phyloP scores from a whole-genome alignment of 768 basidiomycete genomes.

The Boletus eberwhitei region DNA sequence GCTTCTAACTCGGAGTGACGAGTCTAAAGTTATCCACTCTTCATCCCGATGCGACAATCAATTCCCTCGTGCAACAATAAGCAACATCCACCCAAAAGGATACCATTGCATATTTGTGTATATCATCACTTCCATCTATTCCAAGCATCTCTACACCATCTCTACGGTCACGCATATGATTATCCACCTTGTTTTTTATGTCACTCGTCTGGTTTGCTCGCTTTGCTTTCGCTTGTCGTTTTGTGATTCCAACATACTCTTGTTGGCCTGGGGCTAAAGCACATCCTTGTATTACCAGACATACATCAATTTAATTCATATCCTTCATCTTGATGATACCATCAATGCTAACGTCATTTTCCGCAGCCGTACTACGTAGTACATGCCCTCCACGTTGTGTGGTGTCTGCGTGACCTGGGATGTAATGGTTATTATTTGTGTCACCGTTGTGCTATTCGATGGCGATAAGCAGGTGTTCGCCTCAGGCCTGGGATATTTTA shows the following conservation, averaged over 20 bases:
- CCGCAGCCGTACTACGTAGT: conserved; percentile 1
- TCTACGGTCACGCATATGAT: conserved; percentile 26
- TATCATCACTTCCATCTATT: conserved; percentile 33
- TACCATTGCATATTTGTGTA: conserved; percentile 34
- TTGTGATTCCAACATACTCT: conserved; percentile 26
- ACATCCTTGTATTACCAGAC: conserved; percentile 32
- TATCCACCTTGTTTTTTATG: conserved; percentile 20
- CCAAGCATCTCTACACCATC: conserved; percentile 27
- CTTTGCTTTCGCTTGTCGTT: conserved; percentile 27
- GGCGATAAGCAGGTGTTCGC: background rate
- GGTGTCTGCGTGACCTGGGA: background rate
- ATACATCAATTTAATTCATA: conserved; percentile 30
- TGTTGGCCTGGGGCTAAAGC: conserved; percentile 28
- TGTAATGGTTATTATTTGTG: background rate
- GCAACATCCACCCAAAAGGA: conserved; percentile 17
- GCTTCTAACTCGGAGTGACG: conserved; percentile 22
- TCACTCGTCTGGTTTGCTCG: conserved; percentile 26
- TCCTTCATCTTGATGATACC: conserved; percentile 4
- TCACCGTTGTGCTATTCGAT: background rate
- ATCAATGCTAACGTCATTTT: conserved; percentile 6
- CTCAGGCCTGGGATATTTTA: background rate
- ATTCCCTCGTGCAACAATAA: conserved; percentile 4
- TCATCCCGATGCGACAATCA: background rate
- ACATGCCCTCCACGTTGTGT: background rate
- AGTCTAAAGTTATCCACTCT: background rate